Percentiles rank a stretch among this genome's conserved stretches.
Conservation (phyloP, 2,329 filamentous ascomycete genomes). For the Exophiala aquamarina region DNA sequence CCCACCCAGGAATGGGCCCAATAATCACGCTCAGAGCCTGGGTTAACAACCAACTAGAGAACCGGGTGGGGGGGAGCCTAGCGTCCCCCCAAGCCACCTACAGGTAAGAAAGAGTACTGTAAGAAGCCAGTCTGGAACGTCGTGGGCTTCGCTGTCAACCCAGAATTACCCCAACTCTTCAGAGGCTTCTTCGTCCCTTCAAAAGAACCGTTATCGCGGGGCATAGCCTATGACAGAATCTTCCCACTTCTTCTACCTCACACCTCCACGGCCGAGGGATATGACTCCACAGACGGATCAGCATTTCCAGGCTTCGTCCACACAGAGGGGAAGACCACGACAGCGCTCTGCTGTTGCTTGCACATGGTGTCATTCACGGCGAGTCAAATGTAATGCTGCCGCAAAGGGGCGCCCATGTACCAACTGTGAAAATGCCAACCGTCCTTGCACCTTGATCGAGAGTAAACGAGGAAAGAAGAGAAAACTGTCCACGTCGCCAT, state of each 20-base stretch:
- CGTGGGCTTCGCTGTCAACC: too few relatives aligned
- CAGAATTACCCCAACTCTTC: slow-evolving; percentile 8
- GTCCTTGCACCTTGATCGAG: slow-evolving; percentile 28
- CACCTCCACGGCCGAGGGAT: neutral
- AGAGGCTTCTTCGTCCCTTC: slow-evolving; percentile 8
- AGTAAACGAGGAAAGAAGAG: slow-evolving; percentile 29
- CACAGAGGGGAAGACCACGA: slow-evolving; percentile 20
- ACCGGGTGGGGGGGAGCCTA: too few relatives aligned
- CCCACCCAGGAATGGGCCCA: too few relatives aligned
- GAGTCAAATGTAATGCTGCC: slow-evolving; percentile 30
- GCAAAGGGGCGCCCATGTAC: slow-evolving; percentile 27
- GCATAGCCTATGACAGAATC: slow-evolving; percentile 20
- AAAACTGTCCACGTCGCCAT: slow-evolving; percentile 14
- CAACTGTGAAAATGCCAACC: slow-evolving; percentile 25
- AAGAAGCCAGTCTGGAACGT: too few relatives aligned
- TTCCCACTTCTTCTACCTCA: slow-evolving; percentile 1
- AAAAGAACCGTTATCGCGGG: slow-evolving; percentile 12
- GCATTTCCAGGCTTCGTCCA: slow-evolving; percentile 16
- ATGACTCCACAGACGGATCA: slow-evolving; percentile 19
- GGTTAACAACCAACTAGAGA: too few relatives aligned
- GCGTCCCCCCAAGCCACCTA: too few relatives aligned
- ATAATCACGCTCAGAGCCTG: too few relatives aligned
- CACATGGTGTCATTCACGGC: slow-evolving; percentile 29
- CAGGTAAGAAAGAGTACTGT: too few relatives aligned
- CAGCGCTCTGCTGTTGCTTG: slow-evolving; percentile 27